phyloP scores from a whole-genome alignment of 2,329 filamentous ascomycete species.

The Graphilbum ipis-grandicollis region DNA sequence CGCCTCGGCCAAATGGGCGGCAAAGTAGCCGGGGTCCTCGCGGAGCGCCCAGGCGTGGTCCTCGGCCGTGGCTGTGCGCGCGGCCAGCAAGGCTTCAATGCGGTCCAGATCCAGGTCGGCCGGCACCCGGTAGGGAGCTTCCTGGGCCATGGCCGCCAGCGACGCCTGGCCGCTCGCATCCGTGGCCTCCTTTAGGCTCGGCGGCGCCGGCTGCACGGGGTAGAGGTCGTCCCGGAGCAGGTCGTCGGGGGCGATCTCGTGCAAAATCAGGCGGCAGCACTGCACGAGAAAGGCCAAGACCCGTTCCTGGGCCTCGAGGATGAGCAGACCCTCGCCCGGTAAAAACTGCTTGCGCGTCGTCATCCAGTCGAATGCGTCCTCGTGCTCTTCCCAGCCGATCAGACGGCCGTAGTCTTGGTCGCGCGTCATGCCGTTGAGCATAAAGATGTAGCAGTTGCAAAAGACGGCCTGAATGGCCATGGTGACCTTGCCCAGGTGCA shows the following conservation, averaged over 20 bases:
- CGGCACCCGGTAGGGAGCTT: constrained; percentile 35
- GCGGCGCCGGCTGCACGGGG: constrained; percentile 21
- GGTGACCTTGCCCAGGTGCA: constrained; percentile 14
- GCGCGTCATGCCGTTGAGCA: constrained; percentile 14
- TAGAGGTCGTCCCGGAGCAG: constrained; percentile 13
- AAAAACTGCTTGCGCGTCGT: constrained; percentile 17
- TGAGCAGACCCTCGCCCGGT: constrained; percentile 27
- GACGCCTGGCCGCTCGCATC: constrained; percentile 18
- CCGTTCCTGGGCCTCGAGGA: constrained; percentile 32
- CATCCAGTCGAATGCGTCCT: constrained; percentile 21
- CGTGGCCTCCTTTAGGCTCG: constrained; percentile 12
- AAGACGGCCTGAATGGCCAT: constrained; percentile 12
- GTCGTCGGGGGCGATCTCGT: constrained; percentile 23
- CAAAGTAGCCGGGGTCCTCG: constrained; percentile 42
- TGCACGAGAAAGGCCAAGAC: constrained; percentile 29
- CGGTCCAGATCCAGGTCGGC: constrained; percentile 24
- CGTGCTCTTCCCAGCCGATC: constrained; percentile 15
- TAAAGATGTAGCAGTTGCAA: constrained; percentile 16
- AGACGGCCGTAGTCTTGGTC: constrained; percentile 19
- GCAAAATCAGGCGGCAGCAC: constrained; percentile 29
- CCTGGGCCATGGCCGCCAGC: constrained; percentile 22
- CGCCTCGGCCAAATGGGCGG: constrained; percentile 21
- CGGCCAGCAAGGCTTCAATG: constrained; percentile 25
- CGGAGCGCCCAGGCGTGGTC: constrained; percentile 38
- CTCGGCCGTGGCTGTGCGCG: constrained; percentile 22